Conservation (phyloP, 331 rosid genomes). For the Rhamnella rubrinervis region DNA sequence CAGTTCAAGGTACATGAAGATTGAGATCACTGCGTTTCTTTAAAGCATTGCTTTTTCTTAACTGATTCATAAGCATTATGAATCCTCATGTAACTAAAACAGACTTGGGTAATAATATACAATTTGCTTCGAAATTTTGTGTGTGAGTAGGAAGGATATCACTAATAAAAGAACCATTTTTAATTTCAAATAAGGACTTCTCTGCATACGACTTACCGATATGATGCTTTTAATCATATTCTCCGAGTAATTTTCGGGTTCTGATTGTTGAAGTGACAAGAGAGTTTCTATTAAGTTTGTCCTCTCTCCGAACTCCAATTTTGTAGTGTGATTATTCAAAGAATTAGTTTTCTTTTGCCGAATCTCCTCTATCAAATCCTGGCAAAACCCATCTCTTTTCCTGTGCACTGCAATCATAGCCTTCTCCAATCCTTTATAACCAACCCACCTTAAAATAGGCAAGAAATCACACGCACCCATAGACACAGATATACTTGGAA, state of each 20-base stretch:
- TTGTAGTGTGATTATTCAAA: neutral
- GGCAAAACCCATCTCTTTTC: constrained; percentile 30
- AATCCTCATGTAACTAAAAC: neutral
- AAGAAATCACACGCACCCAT: constrained; percentile 20
- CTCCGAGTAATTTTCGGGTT: constrained; percentile 20
- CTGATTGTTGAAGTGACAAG: constrained; percentile 14
- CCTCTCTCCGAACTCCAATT: neutral
- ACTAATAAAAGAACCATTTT: too few relatives aligned
- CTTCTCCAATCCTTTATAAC: constrained; percentile 28
- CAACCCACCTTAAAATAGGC: constrained; percentile 35
- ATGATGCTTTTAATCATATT: constrained; percentile 12
- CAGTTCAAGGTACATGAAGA: too few relatives aligned
- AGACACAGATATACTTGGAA: neutral
- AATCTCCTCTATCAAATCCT: constrained; percentile 31
- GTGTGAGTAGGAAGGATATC: too few relatives aligned
- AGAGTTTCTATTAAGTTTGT: constrained; percentile 7
- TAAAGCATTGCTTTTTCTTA: too few relatives aligned
- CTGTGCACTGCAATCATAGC: constrained; percentile 27
- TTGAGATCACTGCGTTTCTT: too few relatives aligned
- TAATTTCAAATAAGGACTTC: too few relatives aligned
- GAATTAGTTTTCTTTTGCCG: neutral
- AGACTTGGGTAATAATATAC: neutral
- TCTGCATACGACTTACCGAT: constrained; percentile 2
- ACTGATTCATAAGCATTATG: neutral
- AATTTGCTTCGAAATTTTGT: too few relatives aligned